Evolutionary conservation across 331 rosid species (phyloP), one percentile per base, ranked within the genome.

Genomic region (Malus hybrid): DNA sequence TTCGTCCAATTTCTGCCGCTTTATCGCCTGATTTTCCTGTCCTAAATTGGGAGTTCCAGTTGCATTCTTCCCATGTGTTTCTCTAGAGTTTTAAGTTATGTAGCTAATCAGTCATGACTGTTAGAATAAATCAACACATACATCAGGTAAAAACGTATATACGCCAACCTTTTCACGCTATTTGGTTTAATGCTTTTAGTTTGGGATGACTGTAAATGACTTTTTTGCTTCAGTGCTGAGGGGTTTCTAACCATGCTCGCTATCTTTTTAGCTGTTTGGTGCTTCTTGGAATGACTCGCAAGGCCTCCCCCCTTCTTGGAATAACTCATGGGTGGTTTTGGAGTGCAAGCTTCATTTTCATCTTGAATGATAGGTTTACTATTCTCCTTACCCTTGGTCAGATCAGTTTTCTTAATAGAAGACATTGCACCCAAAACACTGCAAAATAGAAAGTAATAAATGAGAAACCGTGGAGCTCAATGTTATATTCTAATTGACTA

Each of bases 11-110:
- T 92, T 95, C 86, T 95, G 99, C 74, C 88, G 87, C 86, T 95
- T 95, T 68, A 95, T 88, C 48, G 99, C 96, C 75, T 95, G 99
- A 77, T 90, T 92, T 82, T 95, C 99, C 76, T 84, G 97, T 64
- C 83, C 78, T 52, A 95, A 72, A 73, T 77, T 73, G 53, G 87
- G 74, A 69, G 88, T 85, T 26, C 87, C 86, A 65, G 77, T 65
- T 65, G 71, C 48, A 78, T 78, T 86, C 78, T 87, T 90, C 80
- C 28, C 71, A 20, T 72, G 73, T 6, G 68, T 28, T 72, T 73
- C 83, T 63, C 90, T 83, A 57, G 26, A 71, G 34, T 61, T 70
- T 33, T 16, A 44, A 44, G 57, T 48, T 50, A 8, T 50, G 67
- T 16, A 28, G 60, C 5, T 63, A 16, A 62, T 66, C 42, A 26